A percentile compares a stretch with the other conserved stretches of the same genome.
Conservation (phyloP, 1,284 basidiomycete genomes). For the Melampsora americana region DNA sequence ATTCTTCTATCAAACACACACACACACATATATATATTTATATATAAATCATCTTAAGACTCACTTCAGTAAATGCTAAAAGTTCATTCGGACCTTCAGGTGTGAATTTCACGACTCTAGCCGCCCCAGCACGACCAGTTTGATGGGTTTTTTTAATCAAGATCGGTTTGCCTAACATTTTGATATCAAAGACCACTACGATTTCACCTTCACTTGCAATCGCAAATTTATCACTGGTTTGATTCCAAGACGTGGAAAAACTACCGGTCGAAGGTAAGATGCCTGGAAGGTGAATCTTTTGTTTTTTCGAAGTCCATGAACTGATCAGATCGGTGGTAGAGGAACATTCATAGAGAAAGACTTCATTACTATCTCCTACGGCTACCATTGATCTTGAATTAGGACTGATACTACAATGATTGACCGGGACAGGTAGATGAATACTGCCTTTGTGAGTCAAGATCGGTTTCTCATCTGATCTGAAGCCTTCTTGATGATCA, state of each 20-base stretch:
- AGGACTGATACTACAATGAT: slow-evolving; percentile 41
- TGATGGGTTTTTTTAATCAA: slow-evolving; percentile 23
- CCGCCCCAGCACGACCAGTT: slow-evolving; percentile 29
- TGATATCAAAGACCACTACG: slow-evolving; percentile 36
- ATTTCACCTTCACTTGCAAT: slow-evolving; percentile 40
- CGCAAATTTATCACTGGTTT: slow-evolving; percentile 34
- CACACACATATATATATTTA: too few species aligned
- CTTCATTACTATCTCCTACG: slow-evolving; percentile 42
- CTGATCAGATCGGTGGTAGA: slow-evolving; percentile 9
- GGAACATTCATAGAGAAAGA: slow-evolving; percentile 36
- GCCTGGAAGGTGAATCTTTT: slow-evolving; percentile 2
- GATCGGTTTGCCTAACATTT: slow-evolving; percentile 25
- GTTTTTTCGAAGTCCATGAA: slow-evolving; percentile 24
- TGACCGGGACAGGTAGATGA: slow-evolving; percentile 29
- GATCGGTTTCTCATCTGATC: slow-evolving; percentile 27
- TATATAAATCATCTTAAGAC: slow-evolving; percentile 4
- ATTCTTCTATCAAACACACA: slow-evolving; percentile 3
- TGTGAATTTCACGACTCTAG: slow-evolving; percentile 41
- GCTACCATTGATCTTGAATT: slow-evolving; percentile 37
- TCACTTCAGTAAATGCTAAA: slow-evolving; percentile 42
- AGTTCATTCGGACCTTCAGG: slow-evolving; percentile 36
- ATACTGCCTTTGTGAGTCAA: slow-evolving; percentile 22
- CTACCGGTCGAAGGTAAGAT: slow-evolving; percentile 13
- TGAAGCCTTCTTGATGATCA: slow-evolving; percentile 2
- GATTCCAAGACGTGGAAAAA: slow-evolving; percentile 37